Evolutionary conservation across 306 rosid species (phyloP).

Genomic region (Prunus mume): DNA sequence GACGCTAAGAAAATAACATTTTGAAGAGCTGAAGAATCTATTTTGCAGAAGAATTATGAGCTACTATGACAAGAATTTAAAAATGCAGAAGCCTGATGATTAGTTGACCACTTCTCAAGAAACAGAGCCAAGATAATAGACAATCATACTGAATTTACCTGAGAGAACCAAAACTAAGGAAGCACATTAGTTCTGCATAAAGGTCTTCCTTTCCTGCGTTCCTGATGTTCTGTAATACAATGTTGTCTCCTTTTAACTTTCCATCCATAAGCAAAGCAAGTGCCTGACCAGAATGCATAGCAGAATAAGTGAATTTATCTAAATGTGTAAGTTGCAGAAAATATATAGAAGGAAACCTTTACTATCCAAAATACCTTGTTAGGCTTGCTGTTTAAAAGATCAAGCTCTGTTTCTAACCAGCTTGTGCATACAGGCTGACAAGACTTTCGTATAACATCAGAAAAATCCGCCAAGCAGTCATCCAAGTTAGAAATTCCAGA

Average conservation of each 20-base stretch:
- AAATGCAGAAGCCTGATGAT: background rate
- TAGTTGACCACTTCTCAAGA: background rate
- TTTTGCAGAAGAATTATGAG: background rate
- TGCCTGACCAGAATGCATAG: constrained; percentile 40
- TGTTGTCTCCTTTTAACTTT: constrained; percentile 59
- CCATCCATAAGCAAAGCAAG: constrained; percentile 55
- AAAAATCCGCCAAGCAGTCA: constrained; percentile 49
- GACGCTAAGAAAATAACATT: background rate
- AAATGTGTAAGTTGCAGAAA: constrained; percentile 15
- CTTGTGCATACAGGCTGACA: constrained; percentile 53
- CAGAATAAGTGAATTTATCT: constrained; percentile 16
- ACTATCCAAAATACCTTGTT: constrained; percentile 48
- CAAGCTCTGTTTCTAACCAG: constrained; percentile 80
- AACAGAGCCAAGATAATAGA: constrained; percentile 4
- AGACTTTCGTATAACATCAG: constrained; percentile 54
- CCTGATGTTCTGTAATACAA: constrained; percentile 55
- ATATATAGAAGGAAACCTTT: constrained; percentile 8
- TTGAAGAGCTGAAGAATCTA: background rate
- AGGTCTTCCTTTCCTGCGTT: constrained; percentile 92
- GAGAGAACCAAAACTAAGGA: constrained; percentile 64
- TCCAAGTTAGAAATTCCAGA: constrained; percentile 36
- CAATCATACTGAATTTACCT: constrained; percentile 49
- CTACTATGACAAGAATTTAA: background rate
- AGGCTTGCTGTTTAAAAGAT: constrained; percentile 38
- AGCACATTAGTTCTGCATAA: constrained; percentile 77